Percentiles rank a stretch among this genome's conserved stretches.
Conservation (phyloP, 306 rosid species). For the Lablab purpureus region DNA sequence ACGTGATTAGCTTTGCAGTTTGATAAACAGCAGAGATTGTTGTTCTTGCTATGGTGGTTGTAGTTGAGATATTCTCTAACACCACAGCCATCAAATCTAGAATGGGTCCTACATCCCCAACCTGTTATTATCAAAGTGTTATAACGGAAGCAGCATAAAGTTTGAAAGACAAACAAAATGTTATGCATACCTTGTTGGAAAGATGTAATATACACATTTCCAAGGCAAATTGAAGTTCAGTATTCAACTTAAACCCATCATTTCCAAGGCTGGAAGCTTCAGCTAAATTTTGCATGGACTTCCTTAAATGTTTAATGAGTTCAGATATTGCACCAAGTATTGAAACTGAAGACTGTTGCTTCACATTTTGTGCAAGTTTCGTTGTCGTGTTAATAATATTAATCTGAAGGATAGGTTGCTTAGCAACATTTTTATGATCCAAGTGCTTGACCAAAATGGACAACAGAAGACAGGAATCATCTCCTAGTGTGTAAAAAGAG, state of each 20-base stretch:
- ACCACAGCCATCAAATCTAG: constrained; percentile 91
- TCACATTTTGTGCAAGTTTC: constrained; percentile 73
- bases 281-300: constrained; percentile 70
- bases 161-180: constrained; percentile 36
- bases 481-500: constrained; percentile 67
- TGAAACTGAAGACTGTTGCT: constrained; percentile 71
- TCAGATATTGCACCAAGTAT: constrained; percentile 78
- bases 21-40: constrained; percentile 80
- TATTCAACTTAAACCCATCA: constrained; percentile 56
- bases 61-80: constrained; percentile 73
- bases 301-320: constrained; percentile 82
- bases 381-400: constrained; percentile 68
- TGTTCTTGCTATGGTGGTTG: constrained; percentile 68
- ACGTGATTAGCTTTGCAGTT: constrained; percentile 74
- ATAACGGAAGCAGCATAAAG: constrained; percentile 32
- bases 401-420: constrained; percentile 71
- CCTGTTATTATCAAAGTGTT: constrained; percentile 63
- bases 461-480: constrained; percentile 75
- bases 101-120: constrained; percentile 90
- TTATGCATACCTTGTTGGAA: constrained; percentile 68
- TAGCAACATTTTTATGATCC: constrained; percentile 91
- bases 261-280: constrained; percentile 60
- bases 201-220: constrained; percentile 79
- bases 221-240: constrained; percentile 73
- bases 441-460: constrained; percentile 92